A percentile compares a stretch with the other conserved stretches of the same genome.
phyloP scores from a whole-genome alignment of 2,329 filamentous ascomycete genomes.

The Talaromyces islandicus region DNA sequence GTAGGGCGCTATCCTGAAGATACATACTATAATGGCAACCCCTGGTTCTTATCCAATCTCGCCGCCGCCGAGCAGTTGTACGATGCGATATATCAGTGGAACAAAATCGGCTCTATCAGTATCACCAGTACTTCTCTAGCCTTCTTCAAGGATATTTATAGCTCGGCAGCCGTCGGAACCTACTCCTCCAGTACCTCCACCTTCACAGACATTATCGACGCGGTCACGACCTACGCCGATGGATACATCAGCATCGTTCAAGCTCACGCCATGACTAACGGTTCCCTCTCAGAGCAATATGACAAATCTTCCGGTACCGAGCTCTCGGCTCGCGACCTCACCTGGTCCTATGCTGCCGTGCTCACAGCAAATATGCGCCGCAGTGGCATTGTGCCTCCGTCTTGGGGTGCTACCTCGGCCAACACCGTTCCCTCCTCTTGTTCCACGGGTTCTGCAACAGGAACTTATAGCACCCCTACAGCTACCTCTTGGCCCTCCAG shows the following conservation, averaged over 20 bases:
- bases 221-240: slow-evolving; percentile 60
- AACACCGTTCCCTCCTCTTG: slow-evolving; percentile 27
- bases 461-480: slow-evolving; percentile 28
- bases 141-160: slow-evolving; percentile 65
- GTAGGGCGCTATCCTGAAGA: slow-evolving; percentile 66
- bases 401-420: slow-evolving; percentile 28
- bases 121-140: slow-evolving; percentile 59
- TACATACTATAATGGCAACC: slow-evolving; percentile 69
- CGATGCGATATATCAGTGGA: slow-evolving; percentile 68
- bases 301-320: slow-evolving; percentile 27
- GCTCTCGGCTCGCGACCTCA: slow-evolving; percentile 35
- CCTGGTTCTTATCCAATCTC: slow-evolving; percentile 66
- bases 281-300: slow-evolving; percentile 37
- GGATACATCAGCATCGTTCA: slow-evolving; percentile 45
- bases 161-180: slow-evolving; percentile 55
- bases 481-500: slow-evolving; percentile 27
- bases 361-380: slow-evolving; percentile 31
- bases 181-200: slow-evolving; percentile 53
- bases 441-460: slow-evolving; percentile 23
- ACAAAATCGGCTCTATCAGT: slow-evolving; percentile 55
- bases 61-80: slow-evolving; percentile 77
- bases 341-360: slow-evolving; percentile 41
- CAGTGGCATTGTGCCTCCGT: slow-evolving; percentile 24
- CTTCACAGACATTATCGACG: slow-evolving; percentile 51
- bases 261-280: slow-evolving; percentile 20